Conservation (phyloP, 2,329 filamentous ascomycete genomes). For the Colletotrichum sp. region DNA sequence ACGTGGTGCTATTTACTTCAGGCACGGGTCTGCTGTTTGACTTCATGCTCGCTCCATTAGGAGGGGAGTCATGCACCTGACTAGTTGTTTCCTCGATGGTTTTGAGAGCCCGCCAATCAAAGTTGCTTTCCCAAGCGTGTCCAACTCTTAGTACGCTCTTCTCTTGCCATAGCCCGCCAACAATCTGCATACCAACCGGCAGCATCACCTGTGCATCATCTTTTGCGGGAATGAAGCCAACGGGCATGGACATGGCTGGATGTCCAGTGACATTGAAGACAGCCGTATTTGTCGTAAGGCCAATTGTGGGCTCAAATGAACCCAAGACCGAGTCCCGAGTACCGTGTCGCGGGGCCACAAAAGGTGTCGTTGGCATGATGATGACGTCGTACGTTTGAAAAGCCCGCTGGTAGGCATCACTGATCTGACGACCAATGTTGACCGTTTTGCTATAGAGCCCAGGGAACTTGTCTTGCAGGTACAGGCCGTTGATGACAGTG, state of each 20-base stretch:
- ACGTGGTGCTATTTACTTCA: background rate
- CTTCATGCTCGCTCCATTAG: background rate
- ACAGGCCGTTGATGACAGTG: slow-evolving; percentile 57
- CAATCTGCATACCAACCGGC: slow-evolving; percentile 61
- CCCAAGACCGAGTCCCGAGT: slow-evolving; percentile 41
- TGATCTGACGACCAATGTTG: slow-evolving; percentile 51
- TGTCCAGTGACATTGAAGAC: slow-evolving; percentile 64
- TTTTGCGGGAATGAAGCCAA: slow-evolving; percentile 47
- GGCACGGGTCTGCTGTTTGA: background rate
- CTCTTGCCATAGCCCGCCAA: slow-evolving; percentile 58
- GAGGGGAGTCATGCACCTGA: background rate
- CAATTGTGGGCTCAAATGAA: slow-evolving; percentile 56
- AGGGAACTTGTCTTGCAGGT: slow-evolving; percentile 48
- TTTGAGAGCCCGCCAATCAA: slow-evolving; percentile 44
- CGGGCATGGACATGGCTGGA: slow-evolving; percentile 57
- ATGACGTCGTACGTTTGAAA: slow-evolving; percentile 48
- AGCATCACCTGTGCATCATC: slow-evolving; percentile 43
- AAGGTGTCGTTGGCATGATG: slow-evolving; percentile 54
- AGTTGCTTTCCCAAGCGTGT: slow-evolving; percentile 47
- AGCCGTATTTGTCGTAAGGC: slow-evolving; percentile 60
- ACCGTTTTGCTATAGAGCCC: slow-evolving; percentile 52
- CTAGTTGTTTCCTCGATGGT: background rate
- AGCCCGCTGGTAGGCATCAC: slow-evolving; percentile 48
- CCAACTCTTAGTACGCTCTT: slow-evolving; percentile 43
- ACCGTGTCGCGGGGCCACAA: slow-evolving; percentile 49